Evolutionary conservation across 2,329 filamentous ascomycete genomes (phyloP).

Genomic region (Fusarium setosum): DNA sequence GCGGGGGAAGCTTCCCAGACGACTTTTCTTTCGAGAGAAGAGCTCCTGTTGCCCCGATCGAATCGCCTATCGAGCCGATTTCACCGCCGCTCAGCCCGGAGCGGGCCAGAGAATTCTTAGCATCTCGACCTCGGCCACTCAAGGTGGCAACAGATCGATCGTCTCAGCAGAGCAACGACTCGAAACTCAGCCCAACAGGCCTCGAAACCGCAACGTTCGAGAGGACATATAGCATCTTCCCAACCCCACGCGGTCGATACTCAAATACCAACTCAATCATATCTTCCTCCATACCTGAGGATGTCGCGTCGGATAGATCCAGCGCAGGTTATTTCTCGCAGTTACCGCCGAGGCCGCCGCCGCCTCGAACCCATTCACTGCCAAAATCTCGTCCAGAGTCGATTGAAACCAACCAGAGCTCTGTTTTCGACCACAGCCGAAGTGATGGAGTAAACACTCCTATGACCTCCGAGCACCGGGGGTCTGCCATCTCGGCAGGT

Average conservation of each 20-base stretch:
- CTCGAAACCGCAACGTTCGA: conserved; percentile 33
- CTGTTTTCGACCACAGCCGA: conserved; percentile 38
- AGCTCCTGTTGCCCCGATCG: conserved; percentile 36
- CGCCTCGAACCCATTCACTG: conserved; percentile 29
- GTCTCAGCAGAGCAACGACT: conserved; percentile 38
- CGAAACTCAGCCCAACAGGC: conserved; percentile 34
- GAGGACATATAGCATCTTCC: conserved; percentile 40
- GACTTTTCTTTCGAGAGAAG: conserved; percentile 41
- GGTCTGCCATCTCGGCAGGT: conserved; percentile 32
- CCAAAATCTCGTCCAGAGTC: conserved; percentile 42
- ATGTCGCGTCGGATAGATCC: conserved; percentile 35
- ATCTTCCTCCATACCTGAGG: conserved; percentile 43
- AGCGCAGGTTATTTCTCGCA: conserved; percentile 31
- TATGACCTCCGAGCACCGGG: conserved; percentile 33
- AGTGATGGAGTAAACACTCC: conserved; percentile 34
- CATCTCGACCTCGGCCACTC: conserved; percentile 32
- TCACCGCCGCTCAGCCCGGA: conserved; percentile 40
- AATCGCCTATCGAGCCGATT: conserved; percentile 36
- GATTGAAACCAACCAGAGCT: conserved; percentile 38
- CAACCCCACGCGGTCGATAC: conserved; percentile 35
- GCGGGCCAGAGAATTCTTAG: conserved; percentile 7
- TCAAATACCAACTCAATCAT: conserved; percentile 37
- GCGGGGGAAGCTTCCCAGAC: conserved; percentile 33
- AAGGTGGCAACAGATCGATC: conserved; percentile 32
- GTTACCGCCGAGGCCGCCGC: conserved; percentile 25